Percentiles rank a stretch among this genome's conserved stretches.
Conservation (phyloP, 208 protist genomes). For the Naegleria fowleri region DNA sequence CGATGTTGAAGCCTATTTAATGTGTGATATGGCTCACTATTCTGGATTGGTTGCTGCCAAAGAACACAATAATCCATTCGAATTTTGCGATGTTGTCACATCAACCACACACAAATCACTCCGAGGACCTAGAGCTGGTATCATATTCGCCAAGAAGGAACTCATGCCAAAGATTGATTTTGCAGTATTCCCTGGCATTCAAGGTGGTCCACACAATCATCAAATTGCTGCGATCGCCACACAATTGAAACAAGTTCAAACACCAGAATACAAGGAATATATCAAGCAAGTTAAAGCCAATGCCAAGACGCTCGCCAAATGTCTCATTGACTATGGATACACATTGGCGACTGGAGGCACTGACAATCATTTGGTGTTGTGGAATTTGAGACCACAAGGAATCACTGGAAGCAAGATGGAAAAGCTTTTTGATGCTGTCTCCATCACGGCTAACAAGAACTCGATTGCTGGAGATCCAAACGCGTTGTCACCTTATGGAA, state of each 20-base stretch:
- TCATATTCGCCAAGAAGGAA: constrained; percentile 88
- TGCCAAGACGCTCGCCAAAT: constrained; percentile 64
- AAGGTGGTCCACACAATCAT: constrained; percentile 97
- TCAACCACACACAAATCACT: constrained; percentile 99
- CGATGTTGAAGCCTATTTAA: constrained; percentile 72
- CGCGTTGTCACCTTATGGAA: constrained; percentile 80
- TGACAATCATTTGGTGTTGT: constrained; percentile 95
- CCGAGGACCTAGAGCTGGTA: constrained; percentile 91
- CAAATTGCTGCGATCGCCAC: constrained; percentile 92
- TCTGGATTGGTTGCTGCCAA: constrained; percentile 81
- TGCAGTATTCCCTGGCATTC: constrained; percentile 94
- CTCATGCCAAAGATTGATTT: constrained; percentile 91
- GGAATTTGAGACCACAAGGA: constrained; percentile 86
- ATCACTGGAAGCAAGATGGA: constrained; percentile 92
- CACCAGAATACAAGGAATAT: constrained; percentile 86
- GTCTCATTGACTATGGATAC: constrained; percentile 73
- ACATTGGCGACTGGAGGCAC: constrained; percentile 87
- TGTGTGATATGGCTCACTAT: constrained; percentile 98
- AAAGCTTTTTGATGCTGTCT: constrained; percentile 77
- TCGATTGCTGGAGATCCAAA: constrained; percentile 86
- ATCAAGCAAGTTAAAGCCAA: constrained; percentile 80
- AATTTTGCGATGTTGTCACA: constrained; percentile 95
- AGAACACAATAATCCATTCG: constrained; percentile 80
- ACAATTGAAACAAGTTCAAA: constrained; percentile 84
- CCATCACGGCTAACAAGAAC: constrained; percentile 96